phyloP scores from a whole-genome alignment of 2,329 filamentous ascomycete genomes.

The Knufia fluminis region DNA sequence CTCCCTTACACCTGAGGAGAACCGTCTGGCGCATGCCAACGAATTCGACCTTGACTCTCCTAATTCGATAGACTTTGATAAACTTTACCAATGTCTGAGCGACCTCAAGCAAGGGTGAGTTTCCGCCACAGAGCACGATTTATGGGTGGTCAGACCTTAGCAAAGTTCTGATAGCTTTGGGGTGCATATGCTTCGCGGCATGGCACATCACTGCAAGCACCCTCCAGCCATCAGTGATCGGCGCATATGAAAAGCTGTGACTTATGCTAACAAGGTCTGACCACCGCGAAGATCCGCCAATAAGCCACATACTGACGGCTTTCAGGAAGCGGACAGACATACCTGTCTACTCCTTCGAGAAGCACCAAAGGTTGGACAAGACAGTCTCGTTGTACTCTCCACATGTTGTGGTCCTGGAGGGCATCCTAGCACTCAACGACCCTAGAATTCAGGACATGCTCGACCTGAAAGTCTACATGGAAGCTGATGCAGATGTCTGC shows the following conservation, averaged over 20 bases:
- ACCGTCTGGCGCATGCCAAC: constrained; percentile 71
- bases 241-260: constrained; percentile 10
- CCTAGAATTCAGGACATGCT: constrained; percentile 72
- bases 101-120: constrained; percentile 86
- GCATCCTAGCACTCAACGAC: constrained; percentile 91
- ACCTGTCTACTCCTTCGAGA: constrained; percentile 87
- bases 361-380: constrained; percentile 69
- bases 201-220: constrained; percentile 14
- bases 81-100: constrained; percentile 65
- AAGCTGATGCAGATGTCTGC: constrained; percentile 91
- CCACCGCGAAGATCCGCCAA: not conserved
- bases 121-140: not conserved
- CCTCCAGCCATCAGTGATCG: constrained; percentile 26
- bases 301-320: not conserved
- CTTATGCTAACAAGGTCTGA: constrained; percentile 3
- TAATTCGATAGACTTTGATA: constrained; percentile 88
- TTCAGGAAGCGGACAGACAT: constrained; percentile 56
- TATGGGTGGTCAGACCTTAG: constrained; percentile 6
- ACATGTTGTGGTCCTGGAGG: constrained; percentile 88
- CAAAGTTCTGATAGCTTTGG: constrained; percentile 2
- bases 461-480: constrained; percentile 96
- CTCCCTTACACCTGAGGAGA: constrained; percentile 68
- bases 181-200: not conserved
- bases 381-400: constrained; percentile 92
- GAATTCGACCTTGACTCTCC: constrained; percentile 96